Evolutionary conservation across 371 early-diverging fungal species (phyloP).

Genomic region (Nematocida ironsii): DNA sequence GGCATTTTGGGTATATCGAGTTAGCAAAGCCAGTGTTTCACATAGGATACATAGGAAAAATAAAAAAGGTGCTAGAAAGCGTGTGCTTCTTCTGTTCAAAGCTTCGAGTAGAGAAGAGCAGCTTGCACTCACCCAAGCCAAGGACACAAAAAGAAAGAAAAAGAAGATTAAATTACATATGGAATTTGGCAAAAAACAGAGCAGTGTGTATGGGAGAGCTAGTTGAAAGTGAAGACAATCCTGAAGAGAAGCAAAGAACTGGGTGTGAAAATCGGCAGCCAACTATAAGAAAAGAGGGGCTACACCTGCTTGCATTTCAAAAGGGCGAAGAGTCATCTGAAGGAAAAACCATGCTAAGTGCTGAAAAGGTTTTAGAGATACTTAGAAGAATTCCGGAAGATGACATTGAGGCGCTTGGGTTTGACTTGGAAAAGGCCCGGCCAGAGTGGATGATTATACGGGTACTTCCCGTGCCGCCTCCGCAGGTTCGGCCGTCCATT

Average conservation of each 20-base stretch:
- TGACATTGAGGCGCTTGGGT: conserved; percentile 82
- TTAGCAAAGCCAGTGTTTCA: conserved; percentile 94
- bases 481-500: conserved; percentile 95
- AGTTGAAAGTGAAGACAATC: conserved; percentile 27
- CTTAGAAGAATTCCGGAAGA: conserved; percentile 83
- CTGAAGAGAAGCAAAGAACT: conserved; percentile 70
- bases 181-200: conserved; percentile 82
- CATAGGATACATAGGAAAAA: conserved; percentile 73
- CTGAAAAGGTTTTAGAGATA: conserved; percentile 78
- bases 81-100: conserved; percentile 95
- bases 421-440: conserved; percentile 82
- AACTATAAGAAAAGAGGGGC: conserved; percentile 79
- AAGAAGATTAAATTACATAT: conserved; percentile 74
- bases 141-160: conserved; percentile 58
- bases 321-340: conserved; percentile 69
- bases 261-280: conserved; percentile 87
- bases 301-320: conserved; percentile 76
- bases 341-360: conserved; percentile 73
- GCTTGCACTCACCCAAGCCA: conserved; percentile 25
- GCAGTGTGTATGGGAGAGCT: conserved; percentile 80
- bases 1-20: conserved; percentile 98
- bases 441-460: conserved; percentile 97
- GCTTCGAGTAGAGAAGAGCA: conserved; percentile 76
- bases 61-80: conserved; percentile 94
- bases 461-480: conserved; percentile 91